Percentiles rank a stretch among this genome's conserved stretches.
Conservation (phyloP, 2,329 filamentous ascomycete species). For the Colletotrichum musae region DNA sequence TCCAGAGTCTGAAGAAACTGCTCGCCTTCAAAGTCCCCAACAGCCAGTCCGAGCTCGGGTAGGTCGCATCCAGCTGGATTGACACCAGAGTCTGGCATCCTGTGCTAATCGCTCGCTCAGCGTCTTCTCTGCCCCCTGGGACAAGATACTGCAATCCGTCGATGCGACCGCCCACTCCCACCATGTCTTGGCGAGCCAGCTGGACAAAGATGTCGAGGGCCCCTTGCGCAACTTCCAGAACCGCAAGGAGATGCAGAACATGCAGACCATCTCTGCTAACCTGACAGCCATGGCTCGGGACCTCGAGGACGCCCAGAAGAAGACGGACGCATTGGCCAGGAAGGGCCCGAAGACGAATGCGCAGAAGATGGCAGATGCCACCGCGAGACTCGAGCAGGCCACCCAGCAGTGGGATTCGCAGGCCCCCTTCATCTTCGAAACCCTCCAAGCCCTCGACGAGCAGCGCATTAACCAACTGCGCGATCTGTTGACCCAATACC, state of each 20-base stretch:
- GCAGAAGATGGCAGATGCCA: slow-evolving; percentile 83
- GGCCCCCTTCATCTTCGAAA: slow-evolving; percentile 95
- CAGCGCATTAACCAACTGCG: slow-evolving; percentile 89
- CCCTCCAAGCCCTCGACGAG: slow-evolving; percentile 91
- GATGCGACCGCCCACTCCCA: slow-evolving; percentile 89
- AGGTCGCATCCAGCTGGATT: slow-evolving; percentile 53
- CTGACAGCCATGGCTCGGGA: slow-evolving; percentile 86
- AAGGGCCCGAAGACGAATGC: slow-evolving; percentile 84
- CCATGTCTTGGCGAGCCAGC: slow-evolving; percentile 81
- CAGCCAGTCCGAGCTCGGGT: slow-evolving; percentile 88
- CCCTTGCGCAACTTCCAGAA: slow-evolving; percentile 83
- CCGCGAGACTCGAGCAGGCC: slow-evolving; percentile 81
- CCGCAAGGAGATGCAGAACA: slow-evolving; percentile 83
- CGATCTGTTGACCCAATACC: slow-evolving; percentile 90
- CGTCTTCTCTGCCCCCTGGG: slow-evolving; percentile 92
- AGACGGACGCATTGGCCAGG: slow-evolving; percentile 84
- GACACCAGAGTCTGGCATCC: not conserved
- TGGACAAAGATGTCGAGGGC: slow-evolving; percentile 90
- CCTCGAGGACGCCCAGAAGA: slow-evolving; percentile 86
- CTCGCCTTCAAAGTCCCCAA: slow-evolving; percentile 81
- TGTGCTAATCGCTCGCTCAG: slow-evolving; percentile 61
- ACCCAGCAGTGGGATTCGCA: slow-evolving; percentile 92
- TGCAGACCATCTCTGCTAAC: slow-evolving; percentile 86
- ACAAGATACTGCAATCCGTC: slow-evolving; percentile 84
- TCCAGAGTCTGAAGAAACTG: slow-evolving; percentile 84